phyloP scores from a whole-genome alignment of 129 eudicot species.

The Sambucus nigra region DNA sequence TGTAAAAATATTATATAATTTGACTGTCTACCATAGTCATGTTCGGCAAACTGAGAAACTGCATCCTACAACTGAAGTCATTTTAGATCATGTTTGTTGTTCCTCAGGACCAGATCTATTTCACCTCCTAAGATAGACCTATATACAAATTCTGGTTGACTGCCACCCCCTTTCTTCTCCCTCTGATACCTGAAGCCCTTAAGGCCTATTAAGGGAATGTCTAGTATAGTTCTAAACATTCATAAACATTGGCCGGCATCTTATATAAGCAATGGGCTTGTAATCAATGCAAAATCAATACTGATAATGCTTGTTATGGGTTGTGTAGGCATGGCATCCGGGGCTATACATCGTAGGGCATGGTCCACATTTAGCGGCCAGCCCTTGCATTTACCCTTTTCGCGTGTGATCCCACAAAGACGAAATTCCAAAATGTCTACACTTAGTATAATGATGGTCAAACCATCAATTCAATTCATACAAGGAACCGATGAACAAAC shows the following conservation, averaged over 20 bases:
- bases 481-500: conserved; percentile 95
- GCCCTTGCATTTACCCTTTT: conserved; percentile 23
- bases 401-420: conserved; percentile 18
- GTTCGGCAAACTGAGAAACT: too few relatives aligned
- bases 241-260: not conserved
- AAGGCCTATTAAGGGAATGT: not conserved
- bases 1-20: too few relatives aligned
- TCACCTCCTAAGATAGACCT: too few relatives aligned
- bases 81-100: too few relatives aligned
- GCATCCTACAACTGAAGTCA: too few relatives aligned
- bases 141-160: too few relatives aligned
- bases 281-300: not conserved
- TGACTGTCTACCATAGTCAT: too few relatives aligned
- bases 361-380: conserved; percentile 62
- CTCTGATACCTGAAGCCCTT: not conserved
- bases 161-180: not conserved
- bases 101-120: too few relatives aligned
- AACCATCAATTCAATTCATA: conserved; percentile 85
- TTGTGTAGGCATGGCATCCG: conserved; percentile 35
- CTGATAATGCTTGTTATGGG: conserved; percentile 2
- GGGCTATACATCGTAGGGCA: conserved; percentile 32
- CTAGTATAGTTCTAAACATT: not conserved
- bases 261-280: not conserved
- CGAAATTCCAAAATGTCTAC: conserved; percentile 26
- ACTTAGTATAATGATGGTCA: conserved; percentile 45